These are phyloP conservation scores for Phytopythium boreale DNA, from an alignment of 352 stramenopile species.

Conservation along the genomic window DNA sequence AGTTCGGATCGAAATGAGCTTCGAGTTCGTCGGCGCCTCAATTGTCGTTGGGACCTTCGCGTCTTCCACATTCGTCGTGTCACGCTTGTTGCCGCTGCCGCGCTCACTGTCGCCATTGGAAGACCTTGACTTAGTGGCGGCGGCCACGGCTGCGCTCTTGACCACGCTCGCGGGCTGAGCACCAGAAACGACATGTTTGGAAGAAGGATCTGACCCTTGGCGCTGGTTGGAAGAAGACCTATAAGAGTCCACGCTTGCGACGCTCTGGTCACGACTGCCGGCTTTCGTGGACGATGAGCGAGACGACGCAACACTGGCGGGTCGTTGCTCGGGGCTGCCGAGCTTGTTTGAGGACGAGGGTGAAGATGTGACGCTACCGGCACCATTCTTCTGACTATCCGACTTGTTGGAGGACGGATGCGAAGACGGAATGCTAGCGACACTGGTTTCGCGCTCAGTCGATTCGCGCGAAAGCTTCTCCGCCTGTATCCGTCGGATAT, in stretches of 20 bases:
- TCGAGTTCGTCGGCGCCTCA: background rate
- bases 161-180: background rate
- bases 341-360: slow-evolving; percentile 2
- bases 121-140: background rate
- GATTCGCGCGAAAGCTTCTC: slow-evolving; percentile 3
- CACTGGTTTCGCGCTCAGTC: background rate
- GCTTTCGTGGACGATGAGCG: background rate
- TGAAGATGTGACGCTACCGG: background rate
- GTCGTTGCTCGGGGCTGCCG: slow-evolving; percentile 1
- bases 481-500: slow-evolving; percentile 31
- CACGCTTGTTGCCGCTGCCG: background rate
- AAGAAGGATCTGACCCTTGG: background rate
- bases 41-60: background rate
- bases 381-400: background rate
- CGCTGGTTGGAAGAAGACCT: background rate
- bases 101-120: background rate
- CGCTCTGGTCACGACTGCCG: background rate
- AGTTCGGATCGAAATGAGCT: slow-evolving; percentile 8
- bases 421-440: background rate
- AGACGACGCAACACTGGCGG: slow-evolving; percentile 1
- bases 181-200: background rate
- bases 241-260: background rate
- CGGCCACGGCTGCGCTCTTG: background rate
- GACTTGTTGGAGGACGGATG: slow-evolving; percentile 7
- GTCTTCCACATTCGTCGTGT: background rate